These are phyloP conservation scores for Globisporangium alternatum DNA, from an alignment of 352 stramenopile genomes.

Conservation along the genomic window DNA sequence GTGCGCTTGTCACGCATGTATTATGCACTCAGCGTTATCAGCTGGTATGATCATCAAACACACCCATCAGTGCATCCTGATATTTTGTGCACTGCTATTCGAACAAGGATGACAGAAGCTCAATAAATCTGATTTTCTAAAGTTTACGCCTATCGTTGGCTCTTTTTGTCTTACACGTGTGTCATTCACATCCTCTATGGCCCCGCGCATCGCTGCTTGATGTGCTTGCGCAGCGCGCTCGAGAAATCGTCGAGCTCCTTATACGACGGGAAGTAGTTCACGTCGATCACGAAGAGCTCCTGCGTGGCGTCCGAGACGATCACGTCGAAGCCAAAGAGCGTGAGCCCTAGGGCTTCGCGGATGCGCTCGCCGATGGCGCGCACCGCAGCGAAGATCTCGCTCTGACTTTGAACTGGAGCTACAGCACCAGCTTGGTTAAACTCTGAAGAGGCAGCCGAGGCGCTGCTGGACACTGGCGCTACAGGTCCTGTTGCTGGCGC, in stretches of 20 bases:
- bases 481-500: no score
- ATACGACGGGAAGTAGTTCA: constrained; percentile 90
- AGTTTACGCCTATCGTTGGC: neutral
- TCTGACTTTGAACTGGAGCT: constrained; percentile 23
- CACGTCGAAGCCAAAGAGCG: constrained; percentile 84
- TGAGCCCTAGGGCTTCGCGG: constrained; percentile 58
- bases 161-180: neutral
- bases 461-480: neutral
- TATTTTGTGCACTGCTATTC: no score
- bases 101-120: no score
- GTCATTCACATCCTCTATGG: neutral
- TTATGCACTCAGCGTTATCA: no score
- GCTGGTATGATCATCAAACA: no score
- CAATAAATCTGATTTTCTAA: neutral
- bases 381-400: constrained; percentile 55
- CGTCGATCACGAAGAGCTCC: constrained; percentile 75
- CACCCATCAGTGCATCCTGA: no score
- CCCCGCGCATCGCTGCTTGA: constrained; percentile 36
- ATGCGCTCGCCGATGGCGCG: constrained; percentile 60
- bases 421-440: neutral
- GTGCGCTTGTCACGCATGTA: no score
- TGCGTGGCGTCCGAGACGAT: constrained; percentile 62
- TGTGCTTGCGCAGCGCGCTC: constrained; percentile 50
- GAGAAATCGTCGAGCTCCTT: constrained; percentile 76
- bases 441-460: neutral